These are phyloP conservation scores for Pezicula rhizophila DNA, from an alignment of 2,329 filamentous ascomycete genomes.

Conservation along the genomic window DNA sequence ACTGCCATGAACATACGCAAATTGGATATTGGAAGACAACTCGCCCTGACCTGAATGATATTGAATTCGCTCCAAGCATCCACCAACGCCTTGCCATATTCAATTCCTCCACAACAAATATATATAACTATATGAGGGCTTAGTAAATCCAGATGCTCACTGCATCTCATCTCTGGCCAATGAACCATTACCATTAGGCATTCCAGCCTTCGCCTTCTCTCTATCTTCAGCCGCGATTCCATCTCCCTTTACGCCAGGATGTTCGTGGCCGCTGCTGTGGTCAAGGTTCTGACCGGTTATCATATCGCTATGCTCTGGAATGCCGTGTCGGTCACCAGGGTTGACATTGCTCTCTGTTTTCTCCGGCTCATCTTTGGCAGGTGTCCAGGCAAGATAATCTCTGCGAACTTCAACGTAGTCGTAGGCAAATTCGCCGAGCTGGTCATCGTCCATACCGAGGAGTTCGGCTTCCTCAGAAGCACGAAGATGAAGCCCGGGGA, in stretches of 20 bases:
- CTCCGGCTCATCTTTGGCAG: slow-evolving; percentile 58
- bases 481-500: slow-evolving; percentile 74
- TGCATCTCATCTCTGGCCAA: no score
- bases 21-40: no score
- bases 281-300: slow-evolving; percentile 48
- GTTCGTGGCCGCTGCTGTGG: slow-evolving; percentile 28
- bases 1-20: no score
- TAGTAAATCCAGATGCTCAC: no score
- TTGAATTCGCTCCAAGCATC: no score
- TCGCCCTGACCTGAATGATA: no score
- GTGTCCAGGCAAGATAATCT: slow-evolving; percentile 84
- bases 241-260: slow-evolving; percentile 42
- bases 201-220: slow-evolving; percentile 17
- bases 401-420: slow-evolving; percentile 85
- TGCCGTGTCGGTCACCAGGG: slow-evolving; percentile 64
- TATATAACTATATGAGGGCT: no score
- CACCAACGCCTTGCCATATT: no score
- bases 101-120: no score
- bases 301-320: slow-evolving; percentile 63
- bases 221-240: slow-evolving; percentile 41
- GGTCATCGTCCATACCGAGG: slow-evolving; percentile 83
- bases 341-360: slow-evolving; percentile 47
- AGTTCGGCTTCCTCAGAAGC: slow-evolving; percentile 78
- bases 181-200: neutral
- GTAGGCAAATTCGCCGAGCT: slow-evolving; percentile 85